phyloP scores from a whole-genome alignment of 495 filamentous ascomycete species.

The Trichoderma orchidacearum region DNA sequence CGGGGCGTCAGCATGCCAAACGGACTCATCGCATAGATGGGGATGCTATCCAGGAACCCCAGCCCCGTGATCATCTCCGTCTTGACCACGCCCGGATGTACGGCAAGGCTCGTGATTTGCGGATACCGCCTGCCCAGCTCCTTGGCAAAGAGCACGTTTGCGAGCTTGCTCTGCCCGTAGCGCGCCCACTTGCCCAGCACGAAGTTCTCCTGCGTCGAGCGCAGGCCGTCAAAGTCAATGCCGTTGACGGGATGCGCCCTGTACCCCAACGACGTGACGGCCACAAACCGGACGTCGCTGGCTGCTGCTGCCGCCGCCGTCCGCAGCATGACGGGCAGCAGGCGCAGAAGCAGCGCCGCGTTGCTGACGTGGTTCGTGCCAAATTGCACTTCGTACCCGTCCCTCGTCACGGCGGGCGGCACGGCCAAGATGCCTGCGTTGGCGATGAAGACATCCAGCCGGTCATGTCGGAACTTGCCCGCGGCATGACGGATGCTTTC shows the following conservation, averaged over 20 bases:
- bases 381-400: constrained; percentile 53
- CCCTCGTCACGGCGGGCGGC: constrained; percentile 31
- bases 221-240: constrained; percentile 21
- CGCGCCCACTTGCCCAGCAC: constrained; percentile 29
- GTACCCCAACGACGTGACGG: constrained; percentile 13
- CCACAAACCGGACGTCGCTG: constrained; percentile 23
- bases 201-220: constrained; percentile 18
- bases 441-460: constrained; percentile 44
- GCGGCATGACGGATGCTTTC: constrained; percentile 5
- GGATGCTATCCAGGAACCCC: neutral
- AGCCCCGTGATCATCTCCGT: neutral
- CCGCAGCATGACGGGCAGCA: constrained; percentile 40
- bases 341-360: constrained; percentile 43
- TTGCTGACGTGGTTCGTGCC: constrained; percentile 55
- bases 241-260: constrained; percentile 12
- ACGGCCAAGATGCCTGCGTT: constrained; percentile 53
- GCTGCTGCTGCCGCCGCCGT: constrained; percentile 19
- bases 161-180: constrained; percentile 51
- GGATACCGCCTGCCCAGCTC: constrained; percentile 46
- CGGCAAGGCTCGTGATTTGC: constrained; percentile 34
- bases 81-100: constrained; percentile 5
- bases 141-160: constrained; percentile 46
- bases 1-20: constrained; percentile 7
- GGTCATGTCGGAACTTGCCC: constrained; percentile 1
- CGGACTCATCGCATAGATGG: neutral